Base-by-base conservation (phyloP, 2,329 filamentous ascomycete species). In the Aspergillus sp. region DNA sequence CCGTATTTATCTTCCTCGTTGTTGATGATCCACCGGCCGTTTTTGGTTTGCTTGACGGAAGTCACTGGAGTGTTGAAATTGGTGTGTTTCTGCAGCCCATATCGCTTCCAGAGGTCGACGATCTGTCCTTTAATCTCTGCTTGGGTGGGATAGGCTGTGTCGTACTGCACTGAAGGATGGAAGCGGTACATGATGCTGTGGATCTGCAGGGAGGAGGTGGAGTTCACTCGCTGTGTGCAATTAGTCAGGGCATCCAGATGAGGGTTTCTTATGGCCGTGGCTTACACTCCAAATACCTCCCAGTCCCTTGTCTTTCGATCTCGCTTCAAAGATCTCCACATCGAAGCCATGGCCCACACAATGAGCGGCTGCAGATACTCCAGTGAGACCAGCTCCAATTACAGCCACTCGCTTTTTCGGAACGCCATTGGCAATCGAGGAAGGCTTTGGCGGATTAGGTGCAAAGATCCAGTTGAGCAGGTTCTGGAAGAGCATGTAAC, bases 151-250 rank as follows among this genome's bases (percentile, higher is more conserved):
- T 96, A 96, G n/a, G 90, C 90, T 30, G 82, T 80, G 36, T 85
- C 80, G 87, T 90, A 96, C 62, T 85, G 82, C 1, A 96, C 86
- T 0, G 89, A 90, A 0, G 92, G 92, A 66, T 94, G 90, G 73
- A 96, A 96, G 21, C 91, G 86, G 74, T 94, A 96, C 91, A 95
- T 95, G 60, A 93, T 75, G 19, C 88, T 91, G 73, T 96, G 91
- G 21, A 96, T 93, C 70, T 95, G 91, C 0, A 96, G 83, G 15
- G 90, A 87, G 0, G 90, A 93, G 0, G 90, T 93, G 55, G 90
- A 90, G 78, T 95, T 94, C 43, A 95, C 90, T 74, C 85, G 84
- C 87, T 91, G 60, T 23, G 25, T 47, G 19, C 17, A 49, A 50
- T 64, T 59, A 64, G 52, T 41, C 30, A 12, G 12, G 47, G 19